phyloP scores from a whole-genome alignment of 2,329 filamentous ascomycete genomes.

The Ophiostoma australiae region DNA sequence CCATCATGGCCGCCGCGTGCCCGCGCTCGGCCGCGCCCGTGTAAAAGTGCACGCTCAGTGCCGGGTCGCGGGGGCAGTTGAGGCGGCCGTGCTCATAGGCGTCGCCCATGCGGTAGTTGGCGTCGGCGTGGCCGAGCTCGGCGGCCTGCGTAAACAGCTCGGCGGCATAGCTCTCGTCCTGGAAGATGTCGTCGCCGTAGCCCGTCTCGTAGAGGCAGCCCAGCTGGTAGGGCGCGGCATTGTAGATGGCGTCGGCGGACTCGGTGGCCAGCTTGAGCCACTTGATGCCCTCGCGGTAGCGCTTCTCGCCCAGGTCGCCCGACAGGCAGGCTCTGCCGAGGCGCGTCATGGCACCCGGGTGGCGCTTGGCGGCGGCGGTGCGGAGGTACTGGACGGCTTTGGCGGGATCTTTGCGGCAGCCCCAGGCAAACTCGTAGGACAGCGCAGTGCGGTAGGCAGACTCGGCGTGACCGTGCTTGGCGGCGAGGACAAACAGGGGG shows the following conservation, averaged over 20 bases:
- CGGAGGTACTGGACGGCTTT: slow-evolving; percentile 94
- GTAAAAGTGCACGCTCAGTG: slow-evolving; percentile 95
- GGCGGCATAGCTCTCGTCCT: slow-evolving; percentile 82
- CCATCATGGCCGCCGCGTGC: slow-evolving; percentile 91
- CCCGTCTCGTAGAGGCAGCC: slow-evolving; percentile 84
- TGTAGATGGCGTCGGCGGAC: slow-evolving; percentile 85
- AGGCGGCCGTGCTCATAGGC: slow-evolving; percentile 91
- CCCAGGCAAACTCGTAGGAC: slow-evolving; percentile 98
- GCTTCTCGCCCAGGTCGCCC: slow-evolving; percentile 80
- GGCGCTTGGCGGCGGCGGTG: slow-evolving; percentile 83
- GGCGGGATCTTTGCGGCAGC: slow-evolving; percentile 78
- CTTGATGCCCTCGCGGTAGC: slow-evolving; percentile 86
- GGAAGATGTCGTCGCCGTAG: slow-evolving; percentile 92
- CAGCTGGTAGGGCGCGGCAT: slow-evolving; percentile 85
- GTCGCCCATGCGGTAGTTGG: slow-evolving; percentile 85
- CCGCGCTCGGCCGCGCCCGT: slow-evolving; percentile 83
- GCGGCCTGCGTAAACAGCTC: slow-evolving; percentile 93
- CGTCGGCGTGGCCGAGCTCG: slow-evolving; percentile 82
- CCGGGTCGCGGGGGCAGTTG: slow-evolving; percentile 82
- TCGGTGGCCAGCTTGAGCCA: slow-evolving; percentile 95
- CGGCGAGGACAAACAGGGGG: slow-evolving; percentile 84
- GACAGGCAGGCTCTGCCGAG: slow-evolving; percentile 85
- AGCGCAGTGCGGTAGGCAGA: slow-evolving; percentile 88
- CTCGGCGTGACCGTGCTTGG: slow-evolving; percentile 95
- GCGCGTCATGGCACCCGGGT: slow-evolving; percentile 90